A percentile compares a stretch with the other conserved stretches of the same genome.
These are phyloP conservation scores for Tinospora cordifolia DNA, from an alignment of 164 flowering plant species.

Conservation along the genomic window DNA sequence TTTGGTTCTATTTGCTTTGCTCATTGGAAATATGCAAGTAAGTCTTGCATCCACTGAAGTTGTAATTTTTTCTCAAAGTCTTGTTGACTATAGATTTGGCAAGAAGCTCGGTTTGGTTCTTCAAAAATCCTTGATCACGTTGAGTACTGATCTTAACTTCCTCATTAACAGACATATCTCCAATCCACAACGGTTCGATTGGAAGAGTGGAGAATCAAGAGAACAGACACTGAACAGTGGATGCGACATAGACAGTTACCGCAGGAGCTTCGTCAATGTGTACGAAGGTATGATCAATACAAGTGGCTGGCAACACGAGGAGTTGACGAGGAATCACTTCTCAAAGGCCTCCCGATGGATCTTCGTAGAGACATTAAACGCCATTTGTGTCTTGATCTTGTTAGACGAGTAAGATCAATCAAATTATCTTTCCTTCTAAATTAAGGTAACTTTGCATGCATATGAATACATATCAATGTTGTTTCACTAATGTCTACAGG, in stretches of 20 bases:
- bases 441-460: background rate
- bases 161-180: conserved; percentile 52
- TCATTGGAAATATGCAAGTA: conserved; percentile 96
- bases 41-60: conserved; percentile 8
- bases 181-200: conserved; percentile 80
- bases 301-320: conserved; percentile 94
- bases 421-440: background rate
- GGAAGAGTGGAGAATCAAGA: conserved; percentile 91
- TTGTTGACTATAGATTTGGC: too few relatives aligned
- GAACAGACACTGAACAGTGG: conserved; percentile 94
- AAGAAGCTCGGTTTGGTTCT: too few relatives aligned
- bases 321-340: conserved; percentile 79
- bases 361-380: conserved; percentile 88
- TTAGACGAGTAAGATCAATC: conserved; percentile 55
- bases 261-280: conserved; percentile 52
- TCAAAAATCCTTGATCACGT: background rate
- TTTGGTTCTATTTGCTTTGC: conserved; percentile 76
- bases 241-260: conserved; percentile 97
- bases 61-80: background rate
- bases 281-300: conserved; percentile 73
- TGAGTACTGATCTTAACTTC: background rate
- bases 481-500: conserved; percentile 32
- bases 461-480: background rate
- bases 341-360: conserved; percentile 75
- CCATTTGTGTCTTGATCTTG: conserved; percentile 86